phyloP scores from a whole-genome alignment of 2,329 filamentous ascomycete species.

The Botrytis paeoniae region DNA sequence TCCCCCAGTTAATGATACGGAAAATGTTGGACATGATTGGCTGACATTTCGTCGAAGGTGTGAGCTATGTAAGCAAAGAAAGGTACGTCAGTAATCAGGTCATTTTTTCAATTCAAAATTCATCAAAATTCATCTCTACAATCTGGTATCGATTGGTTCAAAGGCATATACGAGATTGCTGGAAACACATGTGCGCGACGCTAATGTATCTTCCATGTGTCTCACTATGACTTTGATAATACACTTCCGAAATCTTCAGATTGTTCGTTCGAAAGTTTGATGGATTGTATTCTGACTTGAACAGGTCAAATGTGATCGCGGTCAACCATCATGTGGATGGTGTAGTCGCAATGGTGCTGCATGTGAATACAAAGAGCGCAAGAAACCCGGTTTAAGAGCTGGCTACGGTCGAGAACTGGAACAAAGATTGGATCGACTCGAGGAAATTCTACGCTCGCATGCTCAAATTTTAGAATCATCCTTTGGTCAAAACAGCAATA shows the following conservation, averaged over 20 bases:
- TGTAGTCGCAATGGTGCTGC: conserved; percentile 60
- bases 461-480: conserved; percentile 63
- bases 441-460: conserved; percentile 63
- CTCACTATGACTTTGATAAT: neutral
- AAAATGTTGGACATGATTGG: conserved; percentile 31
- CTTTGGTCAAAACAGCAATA: conserved; percentile 38
- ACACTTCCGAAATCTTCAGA: neutral
- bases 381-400: conserved; percentile 61
- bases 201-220: conserved; percentile 2
- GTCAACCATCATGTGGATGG: conserved; percentile 69
- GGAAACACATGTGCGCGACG: neutral
- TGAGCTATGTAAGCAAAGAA: conserved; percentile 77
- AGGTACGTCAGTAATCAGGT: conserved; percentile 48
- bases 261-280: neutral
- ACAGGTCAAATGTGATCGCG: conserved; percentile 72
- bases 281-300: conserved; percentile 21
- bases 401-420: conserved; percentile 72
- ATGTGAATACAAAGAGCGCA: conserved; percentile 68
- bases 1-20: conserved; percentile 6
- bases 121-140: neutral
- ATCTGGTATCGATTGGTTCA: neutral
- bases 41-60: conserved; percentile 50
- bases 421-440: conserved; percentile 66
- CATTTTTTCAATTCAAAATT: neutral
- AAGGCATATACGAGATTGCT: neutral